Base-by-base conservation (phyloP, 1,139 yeast genomes). In the Sugiyamaella castrensis region DNA sequence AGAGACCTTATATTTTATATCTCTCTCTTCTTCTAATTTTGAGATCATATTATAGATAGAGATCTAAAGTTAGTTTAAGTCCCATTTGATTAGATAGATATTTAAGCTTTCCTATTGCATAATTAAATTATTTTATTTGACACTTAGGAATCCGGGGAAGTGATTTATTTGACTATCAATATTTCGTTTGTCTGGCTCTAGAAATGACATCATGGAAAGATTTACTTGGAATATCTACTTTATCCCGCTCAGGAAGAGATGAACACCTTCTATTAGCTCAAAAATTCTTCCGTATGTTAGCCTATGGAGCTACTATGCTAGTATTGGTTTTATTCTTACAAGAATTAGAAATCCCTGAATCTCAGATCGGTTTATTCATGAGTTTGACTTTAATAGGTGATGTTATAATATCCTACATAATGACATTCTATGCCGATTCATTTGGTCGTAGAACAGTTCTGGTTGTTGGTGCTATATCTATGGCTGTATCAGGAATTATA, bases 281-380 rank as follows among this genome's bases (percentile, higher is more conserved):
- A 9, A 86, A 85, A 12, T 82, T 86, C 57, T 70, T 85, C 30
- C 73, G 96, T 24, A 76, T 87, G 79, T 71, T 82, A 52, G 84
- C 94, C 1, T 89, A 83, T 65, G 96, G 96, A 2, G 71, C 85
- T 53, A 84, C 94, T 10, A 87, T 88, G 59, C 91, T 88, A 68
- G 82, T 89, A 5, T 69, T 89, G 43, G 84, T 92, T 0, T 73
- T 87, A 12, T 87, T 82, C 58, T 72, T 89, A 43, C 77, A 76
- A 49, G 73, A 76, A 4, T 65, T 85, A 6, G 77, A 76, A 1
- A 73, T 85, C 41, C 59, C 77, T 0, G 88, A 85, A 51, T 63
- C 76, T 1, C 65, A 72, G 35, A 84, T 86, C 43, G 97, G 97
- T 1, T 53, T 79, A 32, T 89, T 89, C 64, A 88, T 89, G 96